Percentiles rank a stretch among this genome's conserved stretches.
These are phyloP conservation scores for Diutina scorzettiae DNA, from an alignment of 1,139 yeast species.

Conservation along the genomic window DNA sequence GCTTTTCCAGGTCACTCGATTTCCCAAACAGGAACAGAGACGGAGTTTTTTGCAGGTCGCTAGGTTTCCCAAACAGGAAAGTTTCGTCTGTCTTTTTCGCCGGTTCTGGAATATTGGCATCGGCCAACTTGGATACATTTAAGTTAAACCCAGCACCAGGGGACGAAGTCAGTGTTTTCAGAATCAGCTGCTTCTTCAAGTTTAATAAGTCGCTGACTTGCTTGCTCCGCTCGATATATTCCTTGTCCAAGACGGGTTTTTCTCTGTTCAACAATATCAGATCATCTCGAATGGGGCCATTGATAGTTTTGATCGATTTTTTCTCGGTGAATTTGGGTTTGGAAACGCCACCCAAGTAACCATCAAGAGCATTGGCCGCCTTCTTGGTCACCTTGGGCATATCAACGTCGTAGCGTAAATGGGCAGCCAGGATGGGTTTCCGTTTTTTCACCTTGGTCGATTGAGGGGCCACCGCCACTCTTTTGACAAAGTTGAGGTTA, in stretches of 20 bases:
- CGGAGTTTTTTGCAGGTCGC: not conserved
- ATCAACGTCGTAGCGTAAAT: not conserved
- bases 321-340: constrained; percentile 3
- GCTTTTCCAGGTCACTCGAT: not conserved
- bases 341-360: not conserved
- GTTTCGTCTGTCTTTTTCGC: not conserved
- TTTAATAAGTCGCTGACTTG: not conserved
- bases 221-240: not conserved
- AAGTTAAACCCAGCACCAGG: not conserved
- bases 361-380: not conserved
- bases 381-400: not conserved
- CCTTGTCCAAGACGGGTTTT: not conserved
- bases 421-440: not conserved
- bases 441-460: not conserved
- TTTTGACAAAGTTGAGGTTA: constrained; percentile 13
- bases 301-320: not conserved
- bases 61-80: not conserved
- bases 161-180: not conserved
- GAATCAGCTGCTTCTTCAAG: not conserved
- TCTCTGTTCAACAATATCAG: not conserved
- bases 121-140: not conserved
- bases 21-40: not conserved
- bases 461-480: not conserved
- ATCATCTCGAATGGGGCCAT: not conserved
- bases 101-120: not conserved